These are phyloP conservation scores for Mortierella sp. DNA, from an alignment of 371 early-diverging fungal genomes.

Conservation along the genomic window DNA sequence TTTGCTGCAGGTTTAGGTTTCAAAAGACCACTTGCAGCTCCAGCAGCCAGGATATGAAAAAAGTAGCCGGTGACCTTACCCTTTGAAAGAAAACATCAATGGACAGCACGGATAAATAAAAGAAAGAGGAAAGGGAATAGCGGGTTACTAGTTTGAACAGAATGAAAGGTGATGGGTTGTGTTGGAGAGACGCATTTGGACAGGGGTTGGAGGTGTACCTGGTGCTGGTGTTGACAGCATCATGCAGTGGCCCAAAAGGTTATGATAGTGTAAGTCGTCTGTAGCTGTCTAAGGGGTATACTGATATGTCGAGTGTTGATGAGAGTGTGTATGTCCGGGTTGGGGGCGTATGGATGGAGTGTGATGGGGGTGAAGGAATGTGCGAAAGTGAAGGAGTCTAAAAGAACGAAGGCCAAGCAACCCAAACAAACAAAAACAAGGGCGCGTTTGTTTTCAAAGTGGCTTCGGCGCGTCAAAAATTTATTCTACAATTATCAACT, in stretches of 20 bases:
- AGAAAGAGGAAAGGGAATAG: not conserved
- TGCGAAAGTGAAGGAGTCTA: too few relatives aligned
- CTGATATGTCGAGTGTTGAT: too few relatives aligned
- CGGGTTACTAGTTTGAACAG: not conserved
- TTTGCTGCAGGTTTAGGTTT: not conserved
- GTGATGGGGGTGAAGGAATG: not conserved
- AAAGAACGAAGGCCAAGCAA: too few relatives aligned
- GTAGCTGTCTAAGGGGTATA: not conserved
- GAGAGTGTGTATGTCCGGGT: not conserved
- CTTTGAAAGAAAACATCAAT: not conserved
- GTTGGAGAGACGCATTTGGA: not conserved
- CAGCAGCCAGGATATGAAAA: not conserved
- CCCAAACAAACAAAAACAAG: too few relatives aligned
- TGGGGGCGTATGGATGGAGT: not conserved
- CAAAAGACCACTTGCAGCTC: too few relatives aligned
- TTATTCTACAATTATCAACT: too few relatives aligned
- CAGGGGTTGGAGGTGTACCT: slow-evolving; percentile 18
- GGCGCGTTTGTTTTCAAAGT: too few relatives aligned
- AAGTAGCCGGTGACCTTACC: not conserved
- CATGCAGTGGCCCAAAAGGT: not conserved
- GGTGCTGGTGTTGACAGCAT: slow-evolving; percentile 39
- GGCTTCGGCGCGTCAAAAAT: too few relatives aligned
- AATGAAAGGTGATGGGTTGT: not conserved
- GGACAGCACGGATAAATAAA: not conserved
- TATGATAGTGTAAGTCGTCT: not conserved